Conservation (phyloP, 192 early-diverging fungal genomes). For the Umbelopsis vinacea region DNA sequence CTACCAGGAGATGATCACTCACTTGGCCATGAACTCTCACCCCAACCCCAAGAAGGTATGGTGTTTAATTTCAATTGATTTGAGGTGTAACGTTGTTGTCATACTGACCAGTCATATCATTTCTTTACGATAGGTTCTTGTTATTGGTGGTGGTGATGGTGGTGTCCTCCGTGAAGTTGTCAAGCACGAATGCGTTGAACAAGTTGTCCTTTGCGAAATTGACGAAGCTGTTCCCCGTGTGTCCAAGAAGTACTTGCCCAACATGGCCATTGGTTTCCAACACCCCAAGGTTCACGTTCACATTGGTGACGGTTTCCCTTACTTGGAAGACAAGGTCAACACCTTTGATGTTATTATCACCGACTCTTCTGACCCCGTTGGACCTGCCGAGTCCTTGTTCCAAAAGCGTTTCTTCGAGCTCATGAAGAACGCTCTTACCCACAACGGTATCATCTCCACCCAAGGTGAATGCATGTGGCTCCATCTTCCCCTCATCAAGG, state of each 20-base stretch:
- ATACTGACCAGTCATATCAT: too few relatives aligned
- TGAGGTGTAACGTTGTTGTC: not conserved
- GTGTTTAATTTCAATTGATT: not conserved
- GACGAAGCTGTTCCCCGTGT: conserved; percentile 94
- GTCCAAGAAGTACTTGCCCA: conserved; percentile 92
- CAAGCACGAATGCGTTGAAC: conserved; percentile 94
- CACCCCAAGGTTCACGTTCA: conserved; percentile 95
- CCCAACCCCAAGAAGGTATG: conserved; percentile 90
- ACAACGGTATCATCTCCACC: conserved; percentile 91
- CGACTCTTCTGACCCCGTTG: conserved; percentile 96
- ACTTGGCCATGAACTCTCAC: conserved; percentile 92
- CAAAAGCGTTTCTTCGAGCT: conserved; percentile 91
- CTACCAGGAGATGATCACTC: conserved; percentile 99
- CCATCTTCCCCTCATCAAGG: conserved; percentile 89
- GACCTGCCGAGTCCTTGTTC: conserved; percentile 94
- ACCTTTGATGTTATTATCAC: conserved; percentile 99
- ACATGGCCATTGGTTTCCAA: conserved; percentile 91
- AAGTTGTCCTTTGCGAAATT: conserved; percentile 95
- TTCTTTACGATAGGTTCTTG: too few relatives aligned
- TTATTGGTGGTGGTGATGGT: conserved; percentile 99
- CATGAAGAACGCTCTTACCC: conserved; percentile 87
- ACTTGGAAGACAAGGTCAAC: conserved; percentile 85
- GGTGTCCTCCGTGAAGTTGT: conserved; percentile 98
- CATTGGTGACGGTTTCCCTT: conserved; percentile 97
- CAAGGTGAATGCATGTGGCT: conserved; percentile 99